Base-by-base conservation (phyloP, 441 rosid species). In the Cnidoscolus chayamansa region DNA sequence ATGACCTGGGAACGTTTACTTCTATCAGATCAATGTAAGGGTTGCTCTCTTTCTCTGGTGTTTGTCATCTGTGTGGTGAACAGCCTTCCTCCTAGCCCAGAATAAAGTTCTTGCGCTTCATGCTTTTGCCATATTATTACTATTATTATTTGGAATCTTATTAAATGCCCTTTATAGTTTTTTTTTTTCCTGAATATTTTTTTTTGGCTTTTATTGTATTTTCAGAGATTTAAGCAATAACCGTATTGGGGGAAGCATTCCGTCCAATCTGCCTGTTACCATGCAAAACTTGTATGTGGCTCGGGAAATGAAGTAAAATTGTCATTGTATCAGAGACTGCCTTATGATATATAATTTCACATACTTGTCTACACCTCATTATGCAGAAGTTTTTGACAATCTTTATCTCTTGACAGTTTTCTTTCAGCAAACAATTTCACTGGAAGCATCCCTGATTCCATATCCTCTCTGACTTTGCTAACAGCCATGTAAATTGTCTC, bases 221-320 rank as follows among this genome's bases (percentile, higher is more conserved):
- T 25, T 74, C 91, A 95, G 99, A 85, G 97, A 90, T 80, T 85
- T 95, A 48, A 93, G 97, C 88, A 91, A 86, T 85, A 95, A 95
- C 74, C 92, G 10, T 32, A 95, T 95, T 32, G 98, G 99, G 43
- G 99, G 99, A 61, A 82, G 67, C 80, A 91, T 95, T 78, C 99
- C 99, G 25, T 75, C 89, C 78, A 84, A 60, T 81, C 85, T 95
- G 70, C 99, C 99, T 7, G 73, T 72, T 74, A 84, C 98, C 30
- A 35, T 95, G 85, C 89, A 81, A 76, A 87, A 63, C 83, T 65
- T 93, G 99, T 95, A 89, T 59, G 97, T 80, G 48, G 59, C 51
- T 43, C 63, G 50, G 58, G 35, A 49, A 53, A 64, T 16, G 17
- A 58, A 10, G 50, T 40, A 43, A 16, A 43, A 48, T 32, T 17